Evolutionary conservation across 1,284 basidiomycete species (phyloP), one percentile per base, ranked within the genome.

Genomic region (Ceratobasidium sp.): DNA sequence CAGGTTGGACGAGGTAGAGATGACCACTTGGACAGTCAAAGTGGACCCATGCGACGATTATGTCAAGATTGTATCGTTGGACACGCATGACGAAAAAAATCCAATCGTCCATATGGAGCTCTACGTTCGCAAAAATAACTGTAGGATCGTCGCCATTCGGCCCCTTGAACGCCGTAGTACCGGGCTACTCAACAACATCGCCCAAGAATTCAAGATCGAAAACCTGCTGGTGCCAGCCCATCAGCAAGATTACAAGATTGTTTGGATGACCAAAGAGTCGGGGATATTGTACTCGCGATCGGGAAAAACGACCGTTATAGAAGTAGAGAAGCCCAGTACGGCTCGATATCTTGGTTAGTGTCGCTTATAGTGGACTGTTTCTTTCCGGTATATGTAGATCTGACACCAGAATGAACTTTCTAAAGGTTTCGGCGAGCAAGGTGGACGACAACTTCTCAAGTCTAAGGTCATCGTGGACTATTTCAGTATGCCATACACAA

Each of bases 401-500:
- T 77, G 38, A 61, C 42, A 52, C 65, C 26, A 54, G 33, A 26
- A 69, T 64, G 20, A 13, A 42, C 61, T 57, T 28, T 44, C 50
- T 52, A 40, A 48, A 56, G 77, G 77, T 3, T 78, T 78, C 40
- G 77, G 77, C 12, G 77, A 78, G 26, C 77, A 78, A 46, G 77
- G 77, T 20, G 77, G 77, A 54, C 50, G 69, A 40, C 68, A 71
- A 38, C 56, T 78, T 20, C 77, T 78, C 28, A 78, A 71, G 40
- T 71, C 68, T 6, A 69, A 69, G 26, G 62, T 54, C 15, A 33
- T 64, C 20, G 40, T 78, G 26, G 69, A 78, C 52, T 78, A 71
- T 38, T 78, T 70, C 33, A 64, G 77, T 65, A 15, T n/a, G 77
- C 62, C n/a, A 17, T 9, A n/a, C 33, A 17, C 46, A 28, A 44